A percentile compares a stretch with the other conserved stretches of the same genome.
Conservation (phyloP, 768 basidiomycete genomes). For the Asterophora lycoperdoides region DNA sequence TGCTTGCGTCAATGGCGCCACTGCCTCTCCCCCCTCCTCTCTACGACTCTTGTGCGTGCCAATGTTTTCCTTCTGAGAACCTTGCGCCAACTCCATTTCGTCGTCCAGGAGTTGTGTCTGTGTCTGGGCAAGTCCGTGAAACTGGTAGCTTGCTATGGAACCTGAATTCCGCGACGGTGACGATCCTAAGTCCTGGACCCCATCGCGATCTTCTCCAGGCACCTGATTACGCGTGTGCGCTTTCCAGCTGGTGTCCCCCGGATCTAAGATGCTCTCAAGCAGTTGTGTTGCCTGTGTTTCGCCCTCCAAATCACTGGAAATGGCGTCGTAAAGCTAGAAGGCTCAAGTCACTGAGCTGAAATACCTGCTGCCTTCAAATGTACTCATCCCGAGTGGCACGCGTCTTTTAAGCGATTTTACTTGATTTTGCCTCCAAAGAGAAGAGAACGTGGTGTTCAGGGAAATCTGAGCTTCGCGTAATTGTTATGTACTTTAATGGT, state of each 20-base stretch:
- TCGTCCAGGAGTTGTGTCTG: conserved; percentile 40
- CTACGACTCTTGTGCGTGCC: conserved; percentile 10
- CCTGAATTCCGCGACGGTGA: conserved; percentile 31
- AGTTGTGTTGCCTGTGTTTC: conserved; percentile 57
- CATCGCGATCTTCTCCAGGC: conserved; percentile 19
- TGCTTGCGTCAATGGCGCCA: background rate
- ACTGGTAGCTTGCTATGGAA: conserved; percentile 47
- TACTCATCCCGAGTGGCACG: conserved; percentile 30
- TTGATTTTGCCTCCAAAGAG: background rate
- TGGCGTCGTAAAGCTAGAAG: background rate
- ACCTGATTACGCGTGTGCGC: conserved; percentile 13
- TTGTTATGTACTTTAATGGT: background rate
- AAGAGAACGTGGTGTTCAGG: background rate
- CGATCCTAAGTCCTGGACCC: conserved; percentile 37
- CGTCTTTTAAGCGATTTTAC: conserved; percentile 9
- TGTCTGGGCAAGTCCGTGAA: conserved; percentile 57
- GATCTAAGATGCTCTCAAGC: conserved; percentile 41
- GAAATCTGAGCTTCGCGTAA: background rate
- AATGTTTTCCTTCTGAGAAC: conserved; percentile 55
- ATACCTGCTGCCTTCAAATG: conserved; percentile 31
- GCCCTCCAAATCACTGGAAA: conserved; percentile 34
- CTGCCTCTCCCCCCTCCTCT: background rate
- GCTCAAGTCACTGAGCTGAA: conserved; percentile 17
- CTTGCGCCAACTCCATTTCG: conserved; percentile 30
- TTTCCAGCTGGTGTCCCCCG: conserved; percentile 18